A percentile compares a stretch with the other conserved stretches of the same genome.
Conservation (phyloP, 2,329 filamentous ascomycete genomes). For the Metarhizium robertsii region DNA sequence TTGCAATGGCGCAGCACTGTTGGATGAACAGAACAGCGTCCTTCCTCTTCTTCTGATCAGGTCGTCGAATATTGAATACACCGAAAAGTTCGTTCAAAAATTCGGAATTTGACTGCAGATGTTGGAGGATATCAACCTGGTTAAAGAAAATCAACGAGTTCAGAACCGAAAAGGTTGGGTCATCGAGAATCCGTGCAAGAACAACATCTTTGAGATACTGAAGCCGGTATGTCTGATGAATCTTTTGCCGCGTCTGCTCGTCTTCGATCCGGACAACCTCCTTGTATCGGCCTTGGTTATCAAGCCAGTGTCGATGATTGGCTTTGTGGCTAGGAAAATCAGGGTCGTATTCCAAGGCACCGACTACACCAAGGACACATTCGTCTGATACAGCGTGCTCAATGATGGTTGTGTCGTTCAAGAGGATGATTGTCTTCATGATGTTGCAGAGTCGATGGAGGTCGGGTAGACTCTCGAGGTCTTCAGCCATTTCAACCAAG, state of each 20-base stretch:
- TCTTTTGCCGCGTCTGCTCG: constrained; percentile 72
- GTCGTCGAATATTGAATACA: constrained; percentile 63
- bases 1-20: constrained; percentile 88
- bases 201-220: constrained; percentile 99
- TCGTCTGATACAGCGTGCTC: constrained; percentile 88
- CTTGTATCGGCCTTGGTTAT: constrained; percentile 83
- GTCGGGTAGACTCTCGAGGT: constrained; percentile 77
- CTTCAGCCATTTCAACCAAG: constrained; percentile 79
- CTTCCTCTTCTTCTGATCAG: constrained; percentile 68
- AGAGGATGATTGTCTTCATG: constrained; percentile 89
- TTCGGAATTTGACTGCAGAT: constrained; percentile 70
- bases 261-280: constrained; percentile 93
- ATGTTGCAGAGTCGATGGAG: constrained; percentile 92
- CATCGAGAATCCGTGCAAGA: constrained; percentile 87
- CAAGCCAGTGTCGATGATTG: constrained; percentile 89
- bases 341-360: constrained; percentile 93
- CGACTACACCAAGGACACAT: constrained; percentile 83
- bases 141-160: constrained; percentile 99
- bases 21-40: constrained; percentile 95
- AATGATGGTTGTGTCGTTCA: constrained; percentile 93
- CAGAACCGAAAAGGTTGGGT: constrained; percentile 93
- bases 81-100: constrained; percentile 83
- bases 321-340: constrained; percentile 97
- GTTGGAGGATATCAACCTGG: constrained; percentile 94
- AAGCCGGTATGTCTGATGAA: constrained; percentile 90